phyloP scores from a whole-genome alignment of 1,284 basidiomycete genomes.

The Sporisorium graminicola region DNA sequence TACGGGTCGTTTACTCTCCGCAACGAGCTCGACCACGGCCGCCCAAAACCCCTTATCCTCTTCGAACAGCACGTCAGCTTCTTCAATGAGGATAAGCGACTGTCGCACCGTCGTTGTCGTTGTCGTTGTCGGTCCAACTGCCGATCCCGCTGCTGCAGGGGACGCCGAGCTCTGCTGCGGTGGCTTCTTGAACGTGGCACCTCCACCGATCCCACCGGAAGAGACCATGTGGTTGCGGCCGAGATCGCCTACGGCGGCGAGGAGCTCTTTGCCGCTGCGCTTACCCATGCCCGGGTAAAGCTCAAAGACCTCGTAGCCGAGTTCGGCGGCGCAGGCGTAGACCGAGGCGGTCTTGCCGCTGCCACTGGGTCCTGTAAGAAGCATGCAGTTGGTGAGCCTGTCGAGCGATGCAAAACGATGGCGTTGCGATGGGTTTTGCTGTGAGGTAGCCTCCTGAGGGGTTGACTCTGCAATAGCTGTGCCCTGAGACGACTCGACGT shows the following conservation, averaged over 20 bases:
- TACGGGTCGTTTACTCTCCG: conserved; percentile 61
- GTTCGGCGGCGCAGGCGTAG: conserved; percentile 72
- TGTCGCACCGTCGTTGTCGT: too few species aligned
- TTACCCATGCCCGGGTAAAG: conserved; percentile 90
- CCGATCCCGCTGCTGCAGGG: not conserved
- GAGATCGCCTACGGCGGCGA: conserved; percentile 88
- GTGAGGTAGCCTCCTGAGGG: not conserved
- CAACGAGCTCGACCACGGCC: conserved; percentile 71
- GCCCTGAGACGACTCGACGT: conserved; percentile 7
- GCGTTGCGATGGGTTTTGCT: not conserved
- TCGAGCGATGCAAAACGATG: conserved; percentile 13
- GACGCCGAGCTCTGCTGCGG: not conserved
- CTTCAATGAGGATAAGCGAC: conserved; percentile 93
- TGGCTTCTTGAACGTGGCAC: conserved; percentile 29
- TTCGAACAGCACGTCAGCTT: conserved; percentile 91
- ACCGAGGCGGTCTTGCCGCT: conserved; percentile 65
- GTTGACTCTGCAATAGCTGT: not conserved
- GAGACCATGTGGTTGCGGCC: conserved; percentile 78
- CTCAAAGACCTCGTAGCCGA: conserved; percentile 97
- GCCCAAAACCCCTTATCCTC: conserved; percentile 94
- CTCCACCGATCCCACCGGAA: conserved; percentile 54
- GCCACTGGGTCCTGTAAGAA: conserved; percentile 80
- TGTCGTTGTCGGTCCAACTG: too few species aligned
- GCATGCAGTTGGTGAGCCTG: conserved; percentile 58
- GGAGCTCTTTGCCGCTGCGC: conserved; percentile 82